Percentiles rank a stretch among this genome's conserved stretches.
phyloP scores from a whole-genome alignment of 306 rosid species.

The Ceratonia siliqua region DNA sequence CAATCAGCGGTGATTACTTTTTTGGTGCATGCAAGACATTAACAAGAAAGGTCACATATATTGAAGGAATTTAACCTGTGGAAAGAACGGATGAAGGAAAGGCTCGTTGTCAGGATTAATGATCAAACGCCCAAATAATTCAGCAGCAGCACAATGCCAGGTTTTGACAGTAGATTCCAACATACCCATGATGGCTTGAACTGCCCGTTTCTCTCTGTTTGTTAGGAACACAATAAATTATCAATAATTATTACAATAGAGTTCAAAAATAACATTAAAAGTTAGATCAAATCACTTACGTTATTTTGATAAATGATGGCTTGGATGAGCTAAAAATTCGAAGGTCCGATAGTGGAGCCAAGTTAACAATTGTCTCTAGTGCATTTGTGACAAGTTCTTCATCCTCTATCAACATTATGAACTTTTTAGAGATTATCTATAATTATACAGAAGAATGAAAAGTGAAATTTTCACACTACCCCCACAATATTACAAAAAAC shows the following conservation, averaged over 20 bases:
- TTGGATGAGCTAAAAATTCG: slow-evolving; percentile 87
- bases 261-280: neutral
- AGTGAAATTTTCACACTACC: neutral
- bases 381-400: slow-evolving; percentile 98
- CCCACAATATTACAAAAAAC: neutral
- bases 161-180: slow-evolving; percentile 80
- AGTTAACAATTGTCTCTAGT: slow-evolving; percentile 92
- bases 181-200: slow-evolving; percentile 93
- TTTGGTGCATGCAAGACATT: neutral
- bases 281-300: slow-evolving; percentile 58
- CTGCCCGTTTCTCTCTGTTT: slow-evolving; percentile 85
- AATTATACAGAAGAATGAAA: slow-evolving; percentile 2
- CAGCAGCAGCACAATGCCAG: slow-evolving; percentile 97
- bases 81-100: slow-evolving; percentile 81
- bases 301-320: slow-evolving; percentile 90
- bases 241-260: slow-evolving; percentile 29
- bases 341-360: slow-evolving; percentile 93
- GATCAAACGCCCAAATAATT: slow-evolving; percentile 90
- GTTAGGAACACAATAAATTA: slow-evolving; percentile 16
- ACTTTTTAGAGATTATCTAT: slow-evolving; percentile 23
- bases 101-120: slow-evolving; percentile 96
- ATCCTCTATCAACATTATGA: slow-evolving; percentile 67
- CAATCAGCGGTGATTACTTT: slow-evolving; percentile 20
- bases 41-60: slow-evolving; percentile 15
- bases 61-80: slow-evolving; percentile 59